Evolutionary conservation across 169 alveolate genomes (phyloP).

Genomic region (Plasmodium blacklocki): DNA sequence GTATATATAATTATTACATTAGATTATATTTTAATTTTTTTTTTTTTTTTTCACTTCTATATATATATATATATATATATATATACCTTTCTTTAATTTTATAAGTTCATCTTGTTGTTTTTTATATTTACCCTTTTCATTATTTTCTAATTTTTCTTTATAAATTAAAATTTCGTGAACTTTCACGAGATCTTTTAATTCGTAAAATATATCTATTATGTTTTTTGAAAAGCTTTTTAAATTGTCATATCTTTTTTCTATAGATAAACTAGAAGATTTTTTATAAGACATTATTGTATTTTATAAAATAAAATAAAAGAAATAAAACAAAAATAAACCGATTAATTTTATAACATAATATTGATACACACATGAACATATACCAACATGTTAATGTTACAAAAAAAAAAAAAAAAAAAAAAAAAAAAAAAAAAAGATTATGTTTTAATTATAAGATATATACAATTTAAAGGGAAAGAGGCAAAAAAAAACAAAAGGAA

Average conservation of each 20-base stretch:
- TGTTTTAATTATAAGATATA: neutral
- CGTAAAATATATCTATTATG: conserved; percentile 23
- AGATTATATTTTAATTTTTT: neutral
- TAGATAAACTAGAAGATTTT: conserved; percentile 22
- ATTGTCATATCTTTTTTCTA: conserved; percentile 66
- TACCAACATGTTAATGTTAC: too few relatives aligned
- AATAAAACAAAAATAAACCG: neutral
- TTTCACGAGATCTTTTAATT: conserved; percentile 68
- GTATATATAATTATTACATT: neutral
- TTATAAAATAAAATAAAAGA: neutral
- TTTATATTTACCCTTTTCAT: conserved; percentile 33
- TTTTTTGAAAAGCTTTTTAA: conserved; percentile 42
- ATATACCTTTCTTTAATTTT: conserved; percentile 23
- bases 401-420: neutral
- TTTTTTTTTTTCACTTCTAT: neutral
- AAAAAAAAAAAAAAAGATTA: neutral
- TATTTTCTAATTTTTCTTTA: conserved; percentile 45
- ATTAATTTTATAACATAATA: neutral
- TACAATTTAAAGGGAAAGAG: neutral
- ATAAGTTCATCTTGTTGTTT: conserved; percentile 52
- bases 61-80: neutral
- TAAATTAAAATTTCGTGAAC: conserved; percentile 72
- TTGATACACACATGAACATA: too few relatives aligned
- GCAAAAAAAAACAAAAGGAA: neutral
- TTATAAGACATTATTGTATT: conserved; percentile 18